Conservation (phyloP, 2,329 filamentous ascomycete species). For the Acephala macrosclerotiorum region DNA sequence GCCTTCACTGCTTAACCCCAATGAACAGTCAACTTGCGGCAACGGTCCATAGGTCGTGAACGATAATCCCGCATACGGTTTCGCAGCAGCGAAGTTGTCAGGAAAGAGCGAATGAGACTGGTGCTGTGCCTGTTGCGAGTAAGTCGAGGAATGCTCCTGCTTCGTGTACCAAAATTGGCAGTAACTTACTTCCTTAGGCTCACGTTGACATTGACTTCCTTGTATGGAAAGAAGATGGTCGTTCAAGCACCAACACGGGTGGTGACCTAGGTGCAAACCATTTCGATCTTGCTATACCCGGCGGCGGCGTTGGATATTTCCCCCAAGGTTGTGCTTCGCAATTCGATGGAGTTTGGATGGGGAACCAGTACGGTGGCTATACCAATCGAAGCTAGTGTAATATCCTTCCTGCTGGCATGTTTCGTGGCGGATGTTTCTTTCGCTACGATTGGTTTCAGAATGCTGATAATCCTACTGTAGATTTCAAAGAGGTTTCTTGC, state of each 20-base stretch:
- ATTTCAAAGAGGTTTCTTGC: constrained; percentile 3
- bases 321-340: constrained; percentile 14
- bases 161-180: too few species aligned
- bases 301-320: constrained; percentile 9
- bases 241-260: constrained; percentile 11
- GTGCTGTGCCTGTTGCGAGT: constrained; percentile 13
- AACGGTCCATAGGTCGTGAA: constrained; percentile 6
- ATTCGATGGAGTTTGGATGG: constrained; percentile 4
- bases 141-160: background rate
- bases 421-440: constrained; percentile 1
- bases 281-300: constrained; percentile 12
- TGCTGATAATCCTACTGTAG: constrained; percentile 9
- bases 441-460: constrained; percentile 14
- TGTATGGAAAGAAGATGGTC: constrained; percentile 10
- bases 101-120: constrained; percentile 6
- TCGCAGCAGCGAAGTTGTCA: background rate
- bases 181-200: background rate
- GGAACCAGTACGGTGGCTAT: constrained; percentile 13
- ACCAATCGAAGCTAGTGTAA: constrained; percentile 5
- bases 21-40: background rate
- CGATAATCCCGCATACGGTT: constrained; percentile 8
- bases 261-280: constrained; percentile 13
- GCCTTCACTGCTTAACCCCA: background rate
- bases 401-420: constrained; percentile 2
- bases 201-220: constrained; percentile 7